phyloP scores from a whole-genome alignment of 768 basidiomycete genomes.

The Suillus subalutaceus region DNA sequence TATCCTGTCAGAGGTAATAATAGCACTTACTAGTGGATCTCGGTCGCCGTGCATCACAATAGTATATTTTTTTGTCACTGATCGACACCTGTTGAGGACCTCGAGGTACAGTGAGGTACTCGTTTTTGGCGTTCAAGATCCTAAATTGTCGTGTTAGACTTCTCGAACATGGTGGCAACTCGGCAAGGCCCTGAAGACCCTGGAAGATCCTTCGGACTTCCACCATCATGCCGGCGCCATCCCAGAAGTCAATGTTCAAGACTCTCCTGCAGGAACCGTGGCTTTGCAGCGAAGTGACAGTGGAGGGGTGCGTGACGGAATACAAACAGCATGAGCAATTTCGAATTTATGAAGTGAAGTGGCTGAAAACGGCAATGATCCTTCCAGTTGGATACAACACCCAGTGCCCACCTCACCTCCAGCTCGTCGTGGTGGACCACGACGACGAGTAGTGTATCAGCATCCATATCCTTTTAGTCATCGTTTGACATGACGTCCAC shows the following conservation, averaged over 20 bases:
- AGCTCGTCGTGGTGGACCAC: neutral
- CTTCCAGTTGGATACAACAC: neutral
- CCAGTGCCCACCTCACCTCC: neutral
- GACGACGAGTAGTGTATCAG: neutral
- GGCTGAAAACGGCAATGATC: conserved; percentile 5
- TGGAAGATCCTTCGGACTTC: too few species aligned
- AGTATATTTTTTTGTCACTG: neutral
- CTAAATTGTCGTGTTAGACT: neutral
- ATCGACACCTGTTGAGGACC: neutral
- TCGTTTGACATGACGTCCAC: conserved; percentile 7
- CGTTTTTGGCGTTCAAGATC: too few species aligned
- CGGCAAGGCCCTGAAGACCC: neutral
- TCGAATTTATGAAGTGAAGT: neutral
- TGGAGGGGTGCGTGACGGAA: too few species aligned
- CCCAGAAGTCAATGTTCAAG: neutral
- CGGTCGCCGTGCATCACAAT: neutral
- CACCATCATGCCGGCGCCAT: too few species aligned
- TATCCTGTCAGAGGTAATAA: neutral
- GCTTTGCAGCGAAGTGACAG: too few species aligned
- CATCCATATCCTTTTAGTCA: neutral
- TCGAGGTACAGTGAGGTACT: neutral
- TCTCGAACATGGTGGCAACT: too few species aligned
- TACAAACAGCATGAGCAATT: neutral
- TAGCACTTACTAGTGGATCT: too few species aligned
- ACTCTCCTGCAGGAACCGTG: neutral